These are phyloP conservation scores for Tolypocladium endophyticum DNA, from an alignment of 2,329 filamentous ascomycete species.

Conservation along the genomic window DNA sequence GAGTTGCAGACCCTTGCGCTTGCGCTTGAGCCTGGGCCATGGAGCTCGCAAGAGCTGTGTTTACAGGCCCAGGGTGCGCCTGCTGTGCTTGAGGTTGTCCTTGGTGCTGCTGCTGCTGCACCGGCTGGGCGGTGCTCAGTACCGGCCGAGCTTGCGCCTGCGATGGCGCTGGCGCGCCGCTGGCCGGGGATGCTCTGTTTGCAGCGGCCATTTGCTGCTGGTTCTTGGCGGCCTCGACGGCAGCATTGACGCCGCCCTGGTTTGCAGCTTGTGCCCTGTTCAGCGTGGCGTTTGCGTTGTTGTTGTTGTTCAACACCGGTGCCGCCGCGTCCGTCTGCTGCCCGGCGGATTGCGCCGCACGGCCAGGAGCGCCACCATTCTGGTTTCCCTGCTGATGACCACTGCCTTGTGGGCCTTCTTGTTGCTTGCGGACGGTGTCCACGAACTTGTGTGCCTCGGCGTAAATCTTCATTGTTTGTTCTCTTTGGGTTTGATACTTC, in stretches of 20 bases:
- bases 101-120: constrained; percentile 14
- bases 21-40: constrained; percentile 21
- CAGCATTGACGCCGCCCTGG: constrained; percentile 29
- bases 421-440: constrained; percentile 34
- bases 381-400: constrained; percentile 13
- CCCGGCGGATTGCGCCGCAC: constrained; percentile 11
- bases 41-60: constrained; percentile 31
- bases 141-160: constrained; percentile 17
- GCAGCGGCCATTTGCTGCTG: constrained; percentile 22
- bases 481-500: constrained; percentile 31
- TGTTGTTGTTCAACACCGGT: constrained; percentile 9
- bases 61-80: constrained; percentile 32
- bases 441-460: constrained; percentile 37
- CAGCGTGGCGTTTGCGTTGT: constrained; percentile 7
- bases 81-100: constrained; percentile 15
- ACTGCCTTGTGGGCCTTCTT: constrained; percentile 21
- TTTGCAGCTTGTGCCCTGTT: constrained; percentile 17
- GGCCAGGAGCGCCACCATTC: constrained; percentile 7
- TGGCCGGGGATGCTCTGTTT: constrained; percentile 18
- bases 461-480: constrained; percentile 32
- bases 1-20: constrained; percentile 27
- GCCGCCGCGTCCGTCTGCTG: constrained; percentile 12
- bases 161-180: constrained; percentile 11
- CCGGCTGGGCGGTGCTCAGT: constrained; percentile 13
- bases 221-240: constrained; percentile 35